phyloP scores from a whole-genome alignment of 2,329 filamentous ascomycete species.

The Aspergillus texensis region DNA sequence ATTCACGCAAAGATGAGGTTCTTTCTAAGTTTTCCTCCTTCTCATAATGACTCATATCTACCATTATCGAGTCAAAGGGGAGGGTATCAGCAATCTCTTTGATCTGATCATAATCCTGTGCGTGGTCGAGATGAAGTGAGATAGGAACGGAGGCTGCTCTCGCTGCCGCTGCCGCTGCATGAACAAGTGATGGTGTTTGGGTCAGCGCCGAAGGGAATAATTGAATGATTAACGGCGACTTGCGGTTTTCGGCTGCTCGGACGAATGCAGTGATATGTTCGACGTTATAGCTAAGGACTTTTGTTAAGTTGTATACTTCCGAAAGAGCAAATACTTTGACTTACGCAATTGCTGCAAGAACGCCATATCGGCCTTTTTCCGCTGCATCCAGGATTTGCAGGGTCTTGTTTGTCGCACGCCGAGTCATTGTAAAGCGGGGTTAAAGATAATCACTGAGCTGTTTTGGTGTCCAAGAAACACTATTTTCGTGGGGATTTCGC shows the following conservation, averaged over 20 bases:
- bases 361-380: conserved; percentile 21
- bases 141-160: conserved; percentile 59
- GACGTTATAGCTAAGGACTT: conserved; percentile 3
- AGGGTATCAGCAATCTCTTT: conserved; percentile 57
- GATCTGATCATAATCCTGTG: conserved; percentile 61
- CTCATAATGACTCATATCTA: conserved; percentile 72
- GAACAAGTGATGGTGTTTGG: conserved; percentile 46
- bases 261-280: conserved; percentile 11
- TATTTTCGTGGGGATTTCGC: background rate
- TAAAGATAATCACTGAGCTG: background rate
- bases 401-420: conserved; percentile 17
- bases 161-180: conserved; percentile 54
- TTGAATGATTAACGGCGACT: conserved; percentile 13
- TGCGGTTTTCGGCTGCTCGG: conserved; percentile 7
- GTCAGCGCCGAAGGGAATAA: conserved; percentile 20
- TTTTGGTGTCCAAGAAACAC: background rate
- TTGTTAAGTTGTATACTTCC: background rate
- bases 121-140: conserved; percentile 65
- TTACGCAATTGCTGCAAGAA: conserved; percentile 24
- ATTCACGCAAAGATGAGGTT: conserved; percentile 61
- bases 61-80: conserved; percentile 70
- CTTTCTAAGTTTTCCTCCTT: conserved; percentile 66
- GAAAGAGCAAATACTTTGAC: background rate
- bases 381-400: conserved; percentile 18
- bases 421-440: conserved; percentile 8